Conservation (phyloP, 2,329 filamentous ascomycete species). For the Botryotinia narcissicola region DNA sequence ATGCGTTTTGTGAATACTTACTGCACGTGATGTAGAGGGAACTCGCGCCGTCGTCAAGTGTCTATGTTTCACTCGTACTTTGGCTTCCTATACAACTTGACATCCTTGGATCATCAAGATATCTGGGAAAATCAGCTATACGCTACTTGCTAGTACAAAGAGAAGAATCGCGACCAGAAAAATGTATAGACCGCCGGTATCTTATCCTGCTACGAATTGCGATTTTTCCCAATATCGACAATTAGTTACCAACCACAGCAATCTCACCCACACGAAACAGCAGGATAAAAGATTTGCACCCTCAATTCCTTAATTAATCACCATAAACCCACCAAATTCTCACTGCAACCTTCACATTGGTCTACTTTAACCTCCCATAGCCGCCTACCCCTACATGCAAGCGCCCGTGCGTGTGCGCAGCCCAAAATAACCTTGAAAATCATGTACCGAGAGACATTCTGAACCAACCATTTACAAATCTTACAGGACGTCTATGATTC, state of each 20-base stretch:
- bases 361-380: background rate
- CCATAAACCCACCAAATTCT: background rate
- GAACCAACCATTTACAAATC: conserved; percentile 1
- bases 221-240: background rate
- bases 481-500: background rate
- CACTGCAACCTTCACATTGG: background rate
- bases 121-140: background rate
- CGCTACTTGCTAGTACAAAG: background rate
- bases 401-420: background rate
- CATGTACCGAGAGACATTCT: background rate
- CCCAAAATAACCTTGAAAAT: background rate
- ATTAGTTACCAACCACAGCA: background rate
- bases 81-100: no score
- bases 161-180: background rate
- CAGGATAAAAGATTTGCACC: background rate
- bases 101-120: background rate
- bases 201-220: background rate
- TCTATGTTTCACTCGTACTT: no score
- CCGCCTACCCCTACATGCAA: conserved; percentile 14
- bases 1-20: background rate
- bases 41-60: background rate
- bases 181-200: no score
- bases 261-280: background rate
- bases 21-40: background rate
- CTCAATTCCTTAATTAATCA: background rate